Evolutionary conservation across 257 asterid species (phyloP).

Genomic region (Datura wrightii): DNA sequence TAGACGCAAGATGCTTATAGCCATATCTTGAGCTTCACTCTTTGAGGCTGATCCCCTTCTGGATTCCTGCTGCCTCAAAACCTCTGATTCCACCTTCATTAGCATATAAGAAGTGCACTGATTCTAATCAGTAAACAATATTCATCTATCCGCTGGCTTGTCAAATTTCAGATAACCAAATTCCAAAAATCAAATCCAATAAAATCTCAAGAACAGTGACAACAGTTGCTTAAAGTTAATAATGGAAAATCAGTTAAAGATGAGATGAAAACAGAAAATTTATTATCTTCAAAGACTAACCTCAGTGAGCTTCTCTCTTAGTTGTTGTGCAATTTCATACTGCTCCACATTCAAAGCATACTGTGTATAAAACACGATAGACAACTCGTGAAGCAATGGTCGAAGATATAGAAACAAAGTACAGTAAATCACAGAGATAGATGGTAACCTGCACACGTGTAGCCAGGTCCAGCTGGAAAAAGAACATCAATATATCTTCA

Average conservation of each 20-base stretch:
- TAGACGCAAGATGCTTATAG: slow-evolving; percentile 81
- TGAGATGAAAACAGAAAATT: slow-evolving; percentile 23
- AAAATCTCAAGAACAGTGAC: not conserved
- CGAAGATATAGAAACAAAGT: not conserved
- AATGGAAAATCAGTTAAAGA: slow-evolving; percentile 18
- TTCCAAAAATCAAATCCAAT: not conserved
- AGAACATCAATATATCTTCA: slow-evolving; percentile 92
- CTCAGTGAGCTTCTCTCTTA: slow-evolving; percentile 92
- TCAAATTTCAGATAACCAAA: not conserved
- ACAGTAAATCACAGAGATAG: not conserved
- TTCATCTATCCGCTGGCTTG: not conserved
- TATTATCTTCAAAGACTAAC: slow-evolving; percentile 45
- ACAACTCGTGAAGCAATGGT: slow-evolving; percentile 8
- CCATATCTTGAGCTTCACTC: slow-evolving; percentile 97
- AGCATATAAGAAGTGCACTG: not conserved
- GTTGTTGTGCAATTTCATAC: slow-evolving; percentile 85
- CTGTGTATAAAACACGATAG: slow-evolving; percentile 53
- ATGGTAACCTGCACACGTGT: slow-evolving; percentile 86
- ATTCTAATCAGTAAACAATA: slow-evolving; percentile 17
- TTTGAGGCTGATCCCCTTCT: slow-evolving; percentile 81
- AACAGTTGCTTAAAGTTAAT: not conserved
- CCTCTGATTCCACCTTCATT: slow-evolving; percentile 86
- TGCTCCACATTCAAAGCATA: slow-evolving; percentile 95
- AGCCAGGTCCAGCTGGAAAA: slow-evolving; percentile 93
- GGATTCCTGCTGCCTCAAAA: slow-evolving; percentile 67